Evolutionary conservation across 1,284 basidiomycete species (phyloP), one percentile per base, ranked within the genome.

Genomic region (Leccinum colubrinum): DNA sequence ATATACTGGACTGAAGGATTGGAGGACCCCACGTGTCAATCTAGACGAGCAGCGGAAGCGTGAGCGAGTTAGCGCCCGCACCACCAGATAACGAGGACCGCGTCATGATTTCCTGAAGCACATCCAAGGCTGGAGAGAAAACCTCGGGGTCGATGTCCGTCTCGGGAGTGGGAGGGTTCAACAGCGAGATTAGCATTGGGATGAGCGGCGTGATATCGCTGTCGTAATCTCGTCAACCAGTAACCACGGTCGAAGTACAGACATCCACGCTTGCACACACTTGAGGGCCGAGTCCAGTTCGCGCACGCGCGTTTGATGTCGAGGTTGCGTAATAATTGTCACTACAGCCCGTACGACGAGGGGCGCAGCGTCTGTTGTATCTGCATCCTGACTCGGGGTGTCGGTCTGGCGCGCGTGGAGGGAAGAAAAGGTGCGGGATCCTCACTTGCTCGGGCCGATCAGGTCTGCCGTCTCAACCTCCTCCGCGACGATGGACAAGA

Each of bases 21-120:
- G 54, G 73, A 30, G 65, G 69, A 2, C 89, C 91, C 55, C 82
- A 81, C 0, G 76, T 74, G 54, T 86, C 81, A 1, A 88, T 73
- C 91, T 93, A 96, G 2, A 87, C 77, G 20, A 96, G 77, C 7
- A 96, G 76, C 1, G 94, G 94, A 70, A 95, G 91, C 0, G 93
- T 94, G 33, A 95, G 80, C 3, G 87, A 83, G 65, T 84, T 84
- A 11, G 82, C 81, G 0, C 89, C 93, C 5, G 88, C 83, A 1
- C 92, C 91, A 64, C 86, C 85, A 1, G 86, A 81, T 56, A 94
- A 80, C 1, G 90, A 80, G 1, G 92, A 92, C 58, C 85, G 84
- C 0, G 86, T 83, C 65, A 94, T 81, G 57, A 95, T 82, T 67
- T 95, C 92, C 70, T 91, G 86, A 4, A 96, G 72, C 0, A 88